These are phyloP conservation scores for Colletotrichum limetticola DNA, from an alignment of 2,329 filamentous ascomycete species.

Conservation along the genomic window DNA sequence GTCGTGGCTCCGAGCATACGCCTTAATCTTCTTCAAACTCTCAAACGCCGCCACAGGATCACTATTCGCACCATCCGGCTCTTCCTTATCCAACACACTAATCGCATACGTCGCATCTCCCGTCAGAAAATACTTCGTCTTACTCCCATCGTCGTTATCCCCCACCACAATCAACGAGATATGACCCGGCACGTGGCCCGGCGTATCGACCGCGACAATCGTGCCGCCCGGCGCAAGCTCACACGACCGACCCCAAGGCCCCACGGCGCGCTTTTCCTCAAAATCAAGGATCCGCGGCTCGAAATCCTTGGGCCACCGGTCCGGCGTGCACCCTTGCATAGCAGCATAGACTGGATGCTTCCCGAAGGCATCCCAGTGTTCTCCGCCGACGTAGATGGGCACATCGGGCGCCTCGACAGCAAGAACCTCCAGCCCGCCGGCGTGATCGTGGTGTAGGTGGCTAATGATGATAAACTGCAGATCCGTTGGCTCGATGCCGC, in stretches of 20 bases:
- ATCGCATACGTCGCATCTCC: conserved; percentile 46
- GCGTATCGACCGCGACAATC: conserved; percentile 45
- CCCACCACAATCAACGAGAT: conserved; percentile 40
- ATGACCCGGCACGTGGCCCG: conserved; percentile 48
- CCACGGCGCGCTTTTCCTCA: conserved; percentile 37
- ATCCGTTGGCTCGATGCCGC: conserved; percentile 36
- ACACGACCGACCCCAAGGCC: conserved; percentile 43
- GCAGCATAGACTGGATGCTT: conserved; percentile 41
- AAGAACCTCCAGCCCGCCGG: conserved; percentile 40
- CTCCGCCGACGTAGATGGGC: conserved; percentile 39
- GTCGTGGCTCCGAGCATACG: conserved; percentile 40
- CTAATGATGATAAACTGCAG: conserved; percentile 42
- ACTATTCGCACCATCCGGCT: conserved; percentile 45
- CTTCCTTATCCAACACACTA: conserved; percentile 43
- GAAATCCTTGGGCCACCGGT: conserved; percentile 45
- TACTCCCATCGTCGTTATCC: conserved; percentile 27
- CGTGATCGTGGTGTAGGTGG: conserved; percentile 45
- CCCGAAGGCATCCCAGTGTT: conserved; percentile 44
- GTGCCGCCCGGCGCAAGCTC: conserved; percentile 43
- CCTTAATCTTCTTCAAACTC: conserved; percentile 44
- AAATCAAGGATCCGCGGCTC: conserved; percentile 42
- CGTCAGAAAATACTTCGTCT: conserved; percentile 41
- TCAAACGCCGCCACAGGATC: conserved; percentile 43
- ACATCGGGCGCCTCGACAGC: conserved; percentile 38
- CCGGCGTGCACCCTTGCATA: conserved; percentile 42